A percentile compares a stretch with the other conserved stretches of the same genome.
Conservation (phyloP, 164 flowering plant genomes). For the Paratinospora sagittata region DNA sequence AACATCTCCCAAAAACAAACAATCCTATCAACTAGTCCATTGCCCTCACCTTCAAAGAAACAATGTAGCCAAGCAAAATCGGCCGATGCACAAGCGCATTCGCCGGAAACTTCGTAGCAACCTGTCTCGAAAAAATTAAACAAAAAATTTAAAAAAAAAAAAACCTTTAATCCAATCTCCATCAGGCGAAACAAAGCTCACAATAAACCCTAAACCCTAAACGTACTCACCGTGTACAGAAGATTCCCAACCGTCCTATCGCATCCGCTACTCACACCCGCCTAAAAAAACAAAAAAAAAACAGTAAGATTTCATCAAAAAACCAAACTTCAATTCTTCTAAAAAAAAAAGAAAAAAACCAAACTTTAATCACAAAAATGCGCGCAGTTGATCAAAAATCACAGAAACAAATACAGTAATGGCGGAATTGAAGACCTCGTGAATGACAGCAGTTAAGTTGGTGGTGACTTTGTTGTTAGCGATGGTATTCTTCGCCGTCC, state of each 20-base stretch:
- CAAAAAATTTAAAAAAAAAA: constrained; percentile 3
- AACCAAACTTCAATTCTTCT: no score
- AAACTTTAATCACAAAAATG: neutral
- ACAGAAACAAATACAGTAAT: neutral
- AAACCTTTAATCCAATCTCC: neutral
- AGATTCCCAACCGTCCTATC: constrained; percentile 64
- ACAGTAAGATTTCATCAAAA: neutral
- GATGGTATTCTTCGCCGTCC: constrained; percentile 68
- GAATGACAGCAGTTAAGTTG: constrained; percentile 62
- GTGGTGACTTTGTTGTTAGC: constrained; percentile 77
- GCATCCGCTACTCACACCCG: constrained; percentile 67
- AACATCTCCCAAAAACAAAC: neutral
- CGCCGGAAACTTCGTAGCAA: constrained; percentile 80
- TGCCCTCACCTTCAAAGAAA: constrained; percentile 53
- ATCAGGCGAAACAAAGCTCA: neutral
- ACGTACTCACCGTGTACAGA: constrained; percentile 49
- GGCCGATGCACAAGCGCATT: constrained; percentile 90
- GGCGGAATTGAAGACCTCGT: constrained; percentile 45
- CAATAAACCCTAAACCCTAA: neutral
- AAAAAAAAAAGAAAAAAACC: neutral
- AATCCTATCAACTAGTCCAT: neutral
- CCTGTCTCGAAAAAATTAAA: constrained; percentile 39
- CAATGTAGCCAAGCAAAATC: constrained; percentile 49
- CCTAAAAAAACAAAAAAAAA: constrained; percentile 33
- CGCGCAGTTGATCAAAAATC: neutral